phyloP scores from a whole-genome alignment of 257 asterid species.

The Lavandula angustifolia region DNA sequence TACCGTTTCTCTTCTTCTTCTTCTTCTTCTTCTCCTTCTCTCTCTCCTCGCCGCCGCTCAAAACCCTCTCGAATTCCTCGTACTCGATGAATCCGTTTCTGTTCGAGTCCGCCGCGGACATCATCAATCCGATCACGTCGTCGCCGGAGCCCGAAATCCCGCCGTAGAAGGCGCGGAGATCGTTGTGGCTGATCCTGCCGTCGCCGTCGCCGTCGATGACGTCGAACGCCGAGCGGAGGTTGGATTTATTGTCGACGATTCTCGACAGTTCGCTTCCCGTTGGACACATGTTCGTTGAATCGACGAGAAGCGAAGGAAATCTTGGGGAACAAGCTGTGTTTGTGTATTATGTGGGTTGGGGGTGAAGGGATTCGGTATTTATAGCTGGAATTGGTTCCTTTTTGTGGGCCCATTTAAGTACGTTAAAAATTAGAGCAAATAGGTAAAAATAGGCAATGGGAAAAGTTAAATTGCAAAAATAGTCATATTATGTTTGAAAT shows the following conservation, averaged over 20 bases:
- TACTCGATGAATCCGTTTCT: slow-evolving; percentile 75
- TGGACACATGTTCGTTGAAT: slow-evolving; percentile 55
- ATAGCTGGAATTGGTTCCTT: slow-evolving; percentile 7
- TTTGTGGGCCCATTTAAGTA: background rate
- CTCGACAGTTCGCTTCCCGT: slow-evolving; percentile 45
- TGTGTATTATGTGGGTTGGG: background rate
- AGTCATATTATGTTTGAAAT: too few species aligned
- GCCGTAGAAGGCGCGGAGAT: slow-evolving; percentile 61
- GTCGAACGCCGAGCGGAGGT: slow-evolving; percentile 73
- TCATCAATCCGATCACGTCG: slow-evolving; percentile 72
- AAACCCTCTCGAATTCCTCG: slow-evolving; percentile 80
- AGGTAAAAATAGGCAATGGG: too few species aligned
- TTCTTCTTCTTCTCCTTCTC: background rate
- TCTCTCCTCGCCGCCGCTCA: slow-evolving; percentile 31
- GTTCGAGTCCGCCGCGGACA: slow-evolving; percentile 61
- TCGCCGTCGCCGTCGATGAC: slow-evolving; percentile 79
- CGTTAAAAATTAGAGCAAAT: too few species aligned
- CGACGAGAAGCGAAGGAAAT: background rate
- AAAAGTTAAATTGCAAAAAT: too few species aligned
- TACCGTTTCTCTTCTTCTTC: background rate
- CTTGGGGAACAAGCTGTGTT: background rate
- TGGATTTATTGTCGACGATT: slow-evolving; percentile 26
- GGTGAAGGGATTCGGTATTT: slow-evolving; percentile 1
- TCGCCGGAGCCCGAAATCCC: slow-evolving; percentile 39
- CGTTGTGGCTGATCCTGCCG: slow-evolving; percentile 76